A percentile compares a stretch with the other conserved stretches of the same genome.
Evolutionary conservation across 768 basidiomycete genomes (phyloP).

Genomic region (Kwoniella dendrophila): DNA sequence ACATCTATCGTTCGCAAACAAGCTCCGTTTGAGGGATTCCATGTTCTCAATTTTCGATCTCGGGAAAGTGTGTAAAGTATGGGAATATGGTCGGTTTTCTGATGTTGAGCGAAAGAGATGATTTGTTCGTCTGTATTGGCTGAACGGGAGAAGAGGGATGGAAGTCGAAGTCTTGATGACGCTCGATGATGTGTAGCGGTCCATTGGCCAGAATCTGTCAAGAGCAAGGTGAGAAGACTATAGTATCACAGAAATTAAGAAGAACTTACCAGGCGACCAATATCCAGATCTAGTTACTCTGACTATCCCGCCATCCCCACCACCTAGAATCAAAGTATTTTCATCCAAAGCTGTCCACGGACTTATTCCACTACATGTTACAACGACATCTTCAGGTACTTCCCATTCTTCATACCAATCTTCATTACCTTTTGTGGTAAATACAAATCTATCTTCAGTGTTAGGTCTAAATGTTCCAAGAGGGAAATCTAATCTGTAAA

Average conservation of each 20-base stretch:
- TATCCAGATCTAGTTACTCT: constrained; percentile 23
- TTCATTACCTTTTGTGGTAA: constrained; percentile 30
- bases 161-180: constrained; percentile 37
- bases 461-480: constrained; percentile 20
- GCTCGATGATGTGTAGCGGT: constrained; percentile 38
- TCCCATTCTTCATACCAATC: constrained; percentile 47
- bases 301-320: constrained; percentile 44
- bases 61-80: constrained; percentile 75
- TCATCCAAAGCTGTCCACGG: constrained; percentile 39
- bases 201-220: constrained; percentile 31
- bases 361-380: constrained; percentile 27
- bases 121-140: constrained; percentile 33
- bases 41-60: constrained; percentile 79
- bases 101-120: constrained; percentile 37
- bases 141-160: constrained; percentile 42
- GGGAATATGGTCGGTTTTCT: constrained; percentile 13
- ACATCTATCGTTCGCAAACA: constrained; percentile 63
- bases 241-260: neutral
- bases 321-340: constrained; percentile 40
- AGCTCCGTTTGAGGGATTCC: constrained; percentile 73
- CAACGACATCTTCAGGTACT: constrained; percentile 37
- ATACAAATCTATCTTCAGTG: constrained; percentile 24
- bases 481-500: constrained; percentile 40
- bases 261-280: constrained; percentile 28
- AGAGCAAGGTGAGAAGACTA: neutral